Evolutionary conservation across 768 basidiomycete genomes (phyloP), one percentile per base, ranked within the genome.

Genomic region (Lepiota venenata): DNA sequence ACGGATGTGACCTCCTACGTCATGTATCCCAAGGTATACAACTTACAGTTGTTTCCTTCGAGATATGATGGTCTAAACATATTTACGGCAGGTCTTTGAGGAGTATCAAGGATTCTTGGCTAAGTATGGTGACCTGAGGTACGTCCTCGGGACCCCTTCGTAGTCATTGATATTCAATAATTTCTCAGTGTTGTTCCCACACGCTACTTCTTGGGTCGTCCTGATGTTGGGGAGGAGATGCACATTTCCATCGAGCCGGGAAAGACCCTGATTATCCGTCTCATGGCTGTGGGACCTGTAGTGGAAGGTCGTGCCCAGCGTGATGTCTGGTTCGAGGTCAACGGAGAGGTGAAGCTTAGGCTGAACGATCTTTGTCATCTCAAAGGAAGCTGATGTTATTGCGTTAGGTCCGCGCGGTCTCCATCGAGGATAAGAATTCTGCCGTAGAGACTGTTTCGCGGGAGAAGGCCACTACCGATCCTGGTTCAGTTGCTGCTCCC

Each of bases 261-360:
- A 38, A 98, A 98, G 80, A 97, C 91, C 50, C 80, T 99, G 56
- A 95, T 98, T 68, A 86, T 99, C 68, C 89, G 93, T 62, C 80
- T 98, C 64, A 88, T 99, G 82, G 97, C 97, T 25, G 81, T 95
- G 46, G 94, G 96, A 16, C 91, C 93, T 55, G 89, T 98, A 50
- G 88, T 96, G 49, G 87, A 93, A 68, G 89, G 89, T 36, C 88
- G 84, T 62, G 93, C 95, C 20, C 90, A 92, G 64, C 86, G 96
- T 63, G 95, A 98, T 68, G 93, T 96, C 56, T 97, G 96, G 91
- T 96, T 98, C 67, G 96, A 98, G 77, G 90, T 96, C 56, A 96
- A 96, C 63, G 94, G 94, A 71, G 93, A 96, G 79, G 91, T 90
- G 65, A 65, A 73, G 55, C 49, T 47, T 47, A 47, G 50, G 50